These are phyloP conservation scores for Stylosanthes scabra DNA, from an alignment of 331 rosid species.

Conservation along the genomic window DNA sequence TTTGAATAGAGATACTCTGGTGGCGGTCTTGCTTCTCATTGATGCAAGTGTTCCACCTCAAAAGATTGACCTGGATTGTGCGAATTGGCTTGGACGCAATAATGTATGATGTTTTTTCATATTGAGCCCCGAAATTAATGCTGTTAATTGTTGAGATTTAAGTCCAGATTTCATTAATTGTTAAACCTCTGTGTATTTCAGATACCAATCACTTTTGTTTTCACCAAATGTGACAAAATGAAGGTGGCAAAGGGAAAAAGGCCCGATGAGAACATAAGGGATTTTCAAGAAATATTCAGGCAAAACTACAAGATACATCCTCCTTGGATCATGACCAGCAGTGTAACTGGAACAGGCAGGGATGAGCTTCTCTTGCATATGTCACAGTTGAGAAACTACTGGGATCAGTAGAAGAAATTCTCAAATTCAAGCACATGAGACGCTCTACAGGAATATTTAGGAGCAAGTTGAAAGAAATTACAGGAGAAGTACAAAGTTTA, in stretches of 20 bases:
- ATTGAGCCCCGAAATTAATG: conserved; percentile 3
- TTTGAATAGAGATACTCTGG: conserved; percentile 71
- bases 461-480: conserved; percentile 20
- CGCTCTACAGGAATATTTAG: conserved; percentile 2
- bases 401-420: conserved; percentile 68
- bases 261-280: conserved; percentile 77
- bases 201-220: conserved; percentile 62
- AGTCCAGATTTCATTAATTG: background rate
- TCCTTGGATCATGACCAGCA: conserved; percentile 94
- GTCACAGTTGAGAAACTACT: conserved; percentile 82
- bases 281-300: conserved; percentile 73
- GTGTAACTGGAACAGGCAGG: conserved; percentile 77
- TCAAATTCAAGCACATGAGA: conserved; percentile 23
- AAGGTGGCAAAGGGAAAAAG: conserved; percentile 71
- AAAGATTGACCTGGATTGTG: conserved; percentile 86
- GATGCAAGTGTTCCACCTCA: conserved; percentile 93
- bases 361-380: conserved; percentile 66
- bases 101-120: conserved; percentile 48
- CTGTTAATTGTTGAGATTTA: conserved; percentile 9
- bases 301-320: conserved; percentile 71
- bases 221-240: conserved; percentile 86
- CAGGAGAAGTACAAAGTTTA: conserved; percentile 23
- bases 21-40: conserved; percentile 74
- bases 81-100: conserved; percentile 90
- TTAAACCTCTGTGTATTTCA: conserved; percentile 32